Evolutionary conservation across 2,329 filamentous ascomycete species (phyloP), one percentile per base, ranked within the genome.

Genomic region (Colletotrichum gloeosporioides): DNA sequence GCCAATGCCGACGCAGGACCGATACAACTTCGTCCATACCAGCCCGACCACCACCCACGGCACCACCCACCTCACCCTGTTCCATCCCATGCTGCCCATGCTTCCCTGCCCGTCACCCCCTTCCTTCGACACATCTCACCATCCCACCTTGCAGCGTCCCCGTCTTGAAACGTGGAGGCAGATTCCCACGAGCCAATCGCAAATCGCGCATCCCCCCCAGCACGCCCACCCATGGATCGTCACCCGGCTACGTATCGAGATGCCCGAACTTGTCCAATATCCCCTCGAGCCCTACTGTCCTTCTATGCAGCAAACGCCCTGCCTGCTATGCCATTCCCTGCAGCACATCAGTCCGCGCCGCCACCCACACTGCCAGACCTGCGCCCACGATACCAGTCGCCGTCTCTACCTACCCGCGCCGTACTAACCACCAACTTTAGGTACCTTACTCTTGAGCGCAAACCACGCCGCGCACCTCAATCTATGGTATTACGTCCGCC

Each of bases 91-190:
- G 61, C 62, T 71, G 53, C 53, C 53, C 29, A 18, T 22, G 55
- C 62, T 64, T 15, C 62, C 29, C 63, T 34, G 57, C 67, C 61
- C 34, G 44, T 73, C 44, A 64, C 64, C 39, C 31, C 57, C 68
- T 53, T 63, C 36, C 67, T 67, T 75, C 36, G 71, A 70, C 66
- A 29, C 66, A 77, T 70, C 74, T 76, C 62, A 34, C 64, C 67
- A 77, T 75, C 66, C 66, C 63, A 59, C 66, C 71, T 67, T 76
- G 71, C 75, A 71, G 61, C 71, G 62, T 25, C 75, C 72, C 67
- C 53, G 36, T 71, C 72, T 76, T 75, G 75, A 77, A 77, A 77
- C 75, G 62, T 71, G 31, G 75, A 77, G 66, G 61, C 53, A 67
- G 72, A 63, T 66, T 68, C 53, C 27, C 53, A 71, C 8, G 22